Percentiles rank a stretch among this genome's conserved stretches.
Conservation (phyloP, 805 yeast genomes). For the Saturnispora sanitii region DNA sequence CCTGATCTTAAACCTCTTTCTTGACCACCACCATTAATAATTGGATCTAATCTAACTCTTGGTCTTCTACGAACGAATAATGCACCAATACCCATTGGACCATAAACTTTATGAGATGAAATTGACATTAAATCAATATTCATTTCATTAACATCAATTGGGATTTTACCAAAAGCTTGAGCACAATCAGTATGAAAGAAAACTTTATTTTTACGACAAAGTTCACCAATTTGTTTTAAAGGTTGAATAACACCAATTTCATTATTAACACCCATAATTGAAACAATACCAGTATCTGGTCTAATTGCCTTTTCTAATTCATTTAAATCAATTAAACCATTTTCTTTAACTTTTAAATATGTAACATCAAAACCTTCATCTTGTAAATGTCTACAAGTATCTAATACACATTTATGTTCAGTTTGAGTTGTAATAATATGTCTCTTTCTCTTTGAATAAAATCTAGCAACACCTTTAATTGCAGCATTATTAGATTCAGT, state of each 20-base stretch:
- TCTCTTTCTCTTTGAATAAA: slow-evolving; percentile 79
- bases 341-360: slow-evolving; percentile 70
- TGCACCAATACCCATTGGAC: slow-evolving; percentile 98
- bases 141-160: slow-evolving; percentile 84
- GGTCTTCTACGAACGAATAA: slow-evolving; percentile 94
- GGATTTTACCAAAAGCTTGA: slow-evolving; percentile 92
- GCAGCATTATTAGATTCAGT: slow-evolving; percentile 96
- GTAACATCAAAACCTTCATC: slow-evolving; percentile 97
- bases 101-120: slow-evolving; percentile 93
- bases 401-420: slow-evolving; percentile 98
- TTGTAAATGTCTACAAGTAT: slow-evolving; percentile 87
- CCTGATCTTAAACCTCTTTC: slow-evolving; percentile 97
- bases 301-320: slow-evolving; percentile 75
- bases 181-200: slow-evolving; percentile 98
- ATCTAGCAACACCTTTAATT: slow-evolving; percentile 90
- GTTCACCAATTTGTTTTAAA: slow-evolving; percentile 79
- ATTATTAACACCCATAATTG: slow-evolving; percentile 95
- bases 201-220: slow-evolving; percentile 80
- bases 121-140: slow-evolving; percentile 90
- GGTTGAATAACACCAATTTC: slow-evolving; percentile 98
- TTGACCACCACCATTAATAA: slow-evolving; percentile 97
- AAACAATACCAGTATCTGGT: slow-evolving; percentile 83
- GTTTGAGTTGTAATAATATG: slow-evolving; percentile 95
- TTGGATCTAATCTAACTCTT: slow-evolving; percentile 90
- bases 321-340: slow-evolving; percentile 68